Evolutionary conservation across 2,329 filamentous ascomycete genomes (phyloP), one percentile per base, ranked within the genome.

Genomic region (Aspergillus ochraceus): DNA sequence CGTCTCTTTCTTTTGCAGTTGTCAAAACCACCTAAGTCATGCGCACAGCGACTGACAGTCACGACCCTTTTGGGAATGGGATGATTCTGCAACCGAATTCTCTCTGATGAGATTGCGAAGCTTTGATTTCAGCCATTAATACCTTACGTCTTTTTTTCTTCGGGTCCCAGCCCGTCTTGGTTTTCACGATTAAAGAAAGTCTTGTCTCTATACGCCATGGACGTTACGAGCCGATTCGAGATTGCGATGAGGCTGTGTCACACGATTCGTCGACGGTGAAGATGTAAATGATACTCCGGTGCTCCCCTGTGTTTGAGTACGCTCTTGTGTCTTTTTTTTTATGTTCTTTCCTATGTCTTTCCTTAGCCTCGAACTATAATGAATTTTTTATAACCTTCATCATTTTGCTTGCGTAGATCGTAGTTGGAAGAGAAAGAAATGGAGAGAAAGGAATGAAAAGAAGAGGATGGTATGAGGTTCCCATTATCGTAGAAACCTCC

Each of bases 281-380:
- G 70, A 74, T 77, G 76, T 77, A 77, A 74, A 77, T 77, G 76
- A 77, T 77, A 75, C 70, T 74, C 68, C 67, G 67, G 66, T 73
- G 66, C 72, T 74, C 72, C 64, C 61, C 64, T 64, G 64, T 74
- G 69, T 73, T 71, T 69, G 58, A 70, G 62, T 71, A 70, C 69
- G 62, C 70, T 69, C 66, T 61, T 63, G 59, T 60, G 60, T 60
- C 64, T 62, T 63, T 30, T 49, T 51, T 60, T 47, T 59, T 54
- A 55, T 63, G 58, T 60, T 51, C 49, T 56, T 54, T 52, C 57
- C 55, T 65, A 51, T 58, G 54, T 57, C 59, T 60, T 59, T 60
- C 61, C 58, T 60, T 69, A 62, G 65, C 66, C 63, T 55, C 24
- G 49, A 32, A 29, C 49, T 51, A 52, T 61, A 69, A 69, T 68